Base-by-base conservation (phyloP, 805 yeast genomes). In the Kazachstania taianensis region DNA sequence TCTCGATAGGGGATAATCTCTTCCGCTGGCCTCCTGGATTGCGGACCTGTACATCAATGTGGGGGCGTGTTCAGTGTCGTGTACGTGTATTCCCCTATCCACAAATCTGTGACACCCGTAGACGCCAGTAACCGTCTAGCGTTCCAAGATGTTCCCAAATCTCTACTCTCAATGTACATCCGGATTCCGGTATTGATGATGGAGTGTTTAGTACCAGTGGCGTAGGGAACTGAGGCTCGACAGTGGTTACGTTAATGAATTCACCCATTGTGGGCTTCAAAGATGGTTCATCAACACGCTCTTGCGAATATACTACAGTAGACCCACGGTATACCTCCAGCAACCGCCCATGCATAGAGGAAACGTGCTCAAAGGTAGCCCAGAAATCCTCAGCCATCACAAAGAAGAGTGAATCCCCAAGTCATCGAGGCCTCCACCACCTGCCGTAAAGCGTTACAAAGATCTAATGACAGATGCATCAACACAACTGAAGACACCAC, bases 61-160 rank as follows among this genome's bases (percentile, higher is more conserved):
- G 18, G 96, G 96, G 76, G 86, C 6, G 84, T 70, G 37, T 80
- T 69, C 32, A 55, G 63, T 0, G 94, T 81, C 43, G 76, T 83
- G 62, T 75, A 85, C 1, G 82, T 78, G 7, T 81, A 72, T 59
- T 85, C 94, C 52, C 84, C 94, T 14, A 87, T 83, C 94, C 94
- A 85, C 48, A 85, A 62, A 49, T 84, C 85, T 36, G 73, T 69
- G 7, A 81, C 78, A 8, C 79, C 69, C 0, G 76, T 71, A 1
- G 82, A 71, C 4, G 89, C 87, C 1, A 89, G 84, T 35, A 84
- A 59, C 47, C 81, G 74, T 55, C 81, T 71, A 33, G 79, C 69
- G 26, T 75, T 73, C 4, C 82, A 71, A 61, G 86, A 85, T 41
- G 72, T 70, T 46, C 73, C 71, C 59, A 84, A 61, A 49, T 82